These are phyloP conservation scores for Fusarium incarnatum DNA, from an alignment of 2,329 filamentous ascomycete genomes.

Conservation along the genomic window DNA sequence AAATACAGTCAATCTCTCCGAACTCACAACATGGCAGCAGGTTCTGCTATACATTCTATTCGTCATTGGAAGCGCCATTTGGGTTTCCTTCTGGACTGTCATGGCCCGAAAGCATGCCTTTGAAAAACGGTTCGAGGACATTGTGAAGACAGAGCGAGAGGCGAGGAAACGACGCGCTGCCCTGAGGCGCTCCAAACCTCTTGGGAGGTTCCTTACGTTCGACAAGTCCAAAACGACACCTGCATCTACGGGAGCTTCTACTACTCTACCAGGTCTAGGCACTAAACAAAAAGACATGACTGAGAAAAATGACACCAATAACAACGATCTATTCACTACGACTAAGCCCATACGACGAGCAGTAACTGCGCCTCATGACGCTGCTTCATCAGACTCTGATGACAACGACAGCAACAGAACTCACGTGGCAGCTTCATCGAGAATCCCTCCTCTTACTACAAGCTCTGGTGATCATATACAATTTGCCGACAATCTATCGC, in stretches of 20 bases:
- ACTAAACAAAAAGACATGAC: conserved; percentile 27
- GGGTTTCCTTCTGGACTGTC: conserved; percentile 74
- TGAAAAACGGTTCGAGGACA: conserved; percentile 67
- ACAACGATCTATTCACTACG: conserved; percentile 17
- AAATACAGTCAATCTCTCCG: conserved; percentile 73
- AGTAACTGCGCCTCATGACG: conserved; percentile 34
- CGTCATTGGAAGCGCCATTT: conserved; percentile 73
- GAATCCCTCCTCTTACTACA: conserved; percentile 24
- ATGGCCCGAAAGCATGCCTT: conserved; percentile 71
- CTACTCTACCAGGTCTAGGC: conserved; percentile 32
- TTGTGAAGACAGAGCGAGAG: conserved; percentile 59
- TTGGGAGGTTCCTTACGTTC: conserved; percentile 39
- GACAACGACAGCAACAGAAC: conserved; percentile 40
- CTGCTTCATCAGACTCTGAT: conserved; percentile 35
- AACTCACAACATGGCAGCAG: conserved; percentile 76
- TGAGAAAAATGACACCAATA: conserved; percentile 25
- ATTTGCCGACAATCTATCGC: conserved; percentile 27
- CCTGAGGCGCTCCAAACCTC: conserved; percentile 28
- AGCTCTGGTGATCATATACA: conserved; percentile 36
- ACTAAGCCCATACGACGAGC: conserved; percentile 29
- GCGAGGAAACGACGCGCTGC: conserved; percentile 38
- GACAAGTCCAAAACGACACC: conserved; percentile 39
- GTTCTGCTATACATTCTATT: conserved; percentile 73
- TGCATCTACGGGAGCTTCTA: background rate
- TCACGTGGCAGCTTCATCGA: conserved; percentile 33